A percentile compares a stretch with the other conserved stretches of the same genome.
Evolutionary conservation across 192 early-diverging fungal species (phyloP).

Genomic region (Phlyctochytrium arcticum): DNA sequence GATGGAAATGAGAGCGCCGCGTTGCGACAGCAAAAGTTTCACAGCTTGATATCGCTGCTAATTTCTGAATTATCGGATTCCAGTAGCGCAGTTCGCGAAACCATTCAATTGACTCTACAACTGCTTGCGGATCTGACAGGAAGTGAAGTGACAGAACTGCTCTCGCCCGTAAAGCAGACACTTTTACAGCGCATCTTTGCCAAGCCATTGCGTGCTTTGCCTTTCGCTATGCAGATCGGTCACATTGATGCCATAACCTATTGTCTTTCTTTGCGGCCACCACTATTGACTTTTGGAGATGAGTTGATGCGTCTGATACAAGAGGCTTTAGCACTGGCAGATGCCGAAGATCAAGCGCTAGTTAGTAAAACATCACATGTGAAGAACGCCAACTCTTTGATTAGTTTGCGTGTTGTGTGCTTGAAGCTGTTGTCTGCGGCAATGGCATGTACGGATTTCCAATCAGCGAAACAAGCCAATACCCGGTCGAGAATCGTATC

Average conservation of each 20-base stretch:
- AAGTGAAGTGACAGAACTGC: conserved; percentile 76
- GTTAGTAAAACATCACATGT: conserved; percentile 76
- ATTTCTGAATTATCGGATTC: conserved; percentile 90
- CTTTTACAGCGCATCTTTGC: conserved; percentile 91
- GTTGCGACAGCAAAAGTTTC: conserved; percentile 56
- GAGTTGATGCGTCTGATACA: conserved; percentile 83
- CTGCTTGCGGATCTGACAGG: conserved; percentile 76
- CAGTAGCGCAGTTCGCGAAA: conserved; percentile 81
- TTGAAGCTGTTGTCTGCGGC: conserved; percentile 93
- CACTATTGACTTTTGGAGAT: conserved; percentile 86
- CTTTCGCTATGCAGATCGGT: conserved; percentile 96
- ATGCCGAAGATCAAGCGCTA: conserved; percentile 96
- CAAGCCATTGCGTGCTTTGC: conserved; percentile 92
- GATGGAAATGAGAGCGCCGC: conserved; percentile 9
- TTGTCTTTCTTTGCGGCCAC: conserved; percentile 82
- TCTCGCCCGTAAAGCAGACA: conserved; percentile 78
- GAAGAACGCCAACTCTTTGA: conserved; percentile 76
- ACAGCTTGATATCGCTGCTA: conserved; percentile 71
- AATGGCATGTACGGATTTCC: conserved; percentile 85
- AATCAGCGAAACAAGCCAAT: conserved; percentile 62
- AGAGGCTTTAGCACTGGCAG: conserved; percentile 89
- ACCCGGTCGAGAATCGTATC: conserved; percentile 87
- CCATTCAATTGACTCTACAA: conserved; percentile 77
- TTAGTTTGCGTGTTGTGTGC: conserved; percentile 91
- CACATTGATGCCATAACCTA: conserved; percentile 98